Percentiles rank a stretch among this genome's conserved stretches.
phyloP scores from a whole-genome alignment of 2,329 filamentous ascomycete genomes.

The Conoideocrella luteorostrata region DNA sequence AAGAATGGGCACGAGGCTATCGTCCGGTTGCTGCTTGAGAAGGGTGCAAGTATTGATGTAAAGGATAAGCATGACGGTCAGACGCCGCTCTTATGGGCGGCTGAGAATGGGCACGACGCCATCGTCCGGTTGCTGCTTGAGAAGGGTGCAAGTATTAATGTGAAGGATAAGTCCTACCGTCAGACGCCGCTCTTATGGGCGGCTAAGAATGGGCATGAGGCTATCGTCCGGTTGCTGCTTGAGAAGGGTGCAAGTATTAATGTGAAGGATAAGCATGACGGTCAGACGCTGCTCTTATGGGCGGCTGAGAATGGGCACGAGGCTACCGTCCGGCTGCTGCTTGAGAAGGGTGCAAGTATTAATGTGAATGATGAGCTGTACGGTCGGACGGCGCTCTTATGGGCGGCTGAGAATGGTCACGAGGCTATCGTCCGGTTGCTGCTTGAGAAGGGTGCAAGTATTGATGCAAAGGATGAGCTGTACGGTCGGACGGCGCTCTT shows the following conservation, averaged over 20 bases:
- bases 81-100: too few relatives aligned
- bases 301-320: not conserved
- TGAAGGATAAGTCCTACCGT: not conserved
- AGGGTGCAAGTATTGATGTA: not conserved
- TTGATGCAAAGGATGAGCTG: too few relatives aligned
- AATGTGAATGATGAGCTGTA: too few relatives aligned
- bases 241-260: not conserved
- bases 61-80: not conserved
- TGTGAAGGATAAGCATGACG: too few relatives aligned
- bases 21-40: not conserved
- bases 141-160: too few relatives aligned
- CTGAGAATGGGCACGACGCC: too few relatives aligned
- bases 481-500: not conserved
- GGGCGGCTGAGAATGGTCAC: not conserved
- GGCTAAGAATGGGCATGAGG: not conserved
- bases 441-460: too few relatives aligned
- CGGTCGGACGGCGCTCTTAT: conserved; percentile 1
- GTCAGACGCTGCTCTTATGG: not conserved
- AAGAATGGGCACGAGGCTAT: not conserved
- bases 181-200: conserved; percentile 4
- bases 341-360: not conserved
- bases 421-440: not conserved
- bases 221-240: not conserved
- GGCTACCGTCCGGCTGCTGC: not conserved
- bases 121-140: too few relatives aligned